A percentile compares a stretch with the other conserved stretches of the same genome.
Conservation (phyloP, 192 early-diverging fungal species). For the Gonapodya prolifera region DNA sequence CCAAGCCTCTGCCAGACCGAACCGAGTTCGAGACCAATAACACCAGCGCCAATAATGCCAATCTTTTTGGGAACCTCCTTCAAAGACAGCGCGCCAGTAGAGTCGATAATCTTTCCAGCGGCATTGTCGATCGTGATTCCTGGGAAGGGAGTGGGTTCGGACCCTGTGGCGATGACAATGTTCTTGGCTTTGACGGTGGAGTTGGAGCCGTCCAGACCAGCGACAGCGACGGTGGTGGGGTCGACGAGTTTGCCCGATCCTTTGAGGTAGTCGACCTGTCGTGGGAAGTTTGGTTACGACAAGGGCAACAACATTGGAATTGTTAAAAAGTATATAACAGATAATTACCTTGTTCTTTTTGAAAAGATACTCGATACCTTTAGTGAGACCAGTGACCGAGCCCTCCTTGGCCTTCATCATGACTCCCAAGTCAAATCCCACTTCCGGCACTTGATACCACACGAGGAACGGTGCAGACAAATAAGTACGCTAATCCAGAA, state of each 20-base stretch:
- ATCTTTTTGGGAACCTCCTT: constrained; percentile 93
- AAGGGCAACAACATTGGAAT: too few species aligned
- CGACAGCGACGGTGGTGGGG: constrained; percentile 69
- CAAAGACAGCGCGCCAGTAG: constrained; percentile 93
- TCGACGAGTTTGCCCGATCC: constrained; percentile 73
- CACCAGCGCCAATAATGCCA: constrained; percentile 97
- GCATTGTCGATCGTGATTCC: constrained; percentile 38
- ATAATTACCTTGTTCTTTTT: constrained; percentile 86
- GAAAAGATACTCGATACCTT: constrained; percentile 86
- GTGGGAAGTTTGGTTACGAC: background rate
- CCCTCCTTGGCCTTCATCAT: constrained; percentile 89
- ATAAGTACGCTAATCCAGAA: background rate
- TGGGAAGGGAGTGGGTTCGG: constrained; percentile 83
- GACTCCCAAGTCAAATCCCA: constrained; percentile 70
- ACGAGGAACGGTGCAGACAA: background rate
- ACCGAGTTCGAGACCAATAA: constrained; percentile 97
- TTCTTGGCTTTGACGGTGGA: constrained; percentile 78
- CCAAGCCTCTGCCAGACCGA: constrained; percentile 96
- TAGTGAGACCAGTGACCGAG: constrained; percentile 75
- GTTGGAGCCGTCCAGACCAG: constrained; percentile 62
- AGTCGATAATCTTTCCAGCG: constrained; percentile 90
- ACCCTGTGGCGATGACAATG: constrained; percentile 96
- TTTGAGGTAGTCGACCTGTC: constrained; percentile 71
- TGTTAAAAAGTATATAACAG: background rate
- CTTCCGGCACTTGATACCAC: constrained; percentile 44